phyloP scores from a whole-genome alignment of 2,329 filamentous ascomycete genomes.

The Thelonectria rubi region DNA sequence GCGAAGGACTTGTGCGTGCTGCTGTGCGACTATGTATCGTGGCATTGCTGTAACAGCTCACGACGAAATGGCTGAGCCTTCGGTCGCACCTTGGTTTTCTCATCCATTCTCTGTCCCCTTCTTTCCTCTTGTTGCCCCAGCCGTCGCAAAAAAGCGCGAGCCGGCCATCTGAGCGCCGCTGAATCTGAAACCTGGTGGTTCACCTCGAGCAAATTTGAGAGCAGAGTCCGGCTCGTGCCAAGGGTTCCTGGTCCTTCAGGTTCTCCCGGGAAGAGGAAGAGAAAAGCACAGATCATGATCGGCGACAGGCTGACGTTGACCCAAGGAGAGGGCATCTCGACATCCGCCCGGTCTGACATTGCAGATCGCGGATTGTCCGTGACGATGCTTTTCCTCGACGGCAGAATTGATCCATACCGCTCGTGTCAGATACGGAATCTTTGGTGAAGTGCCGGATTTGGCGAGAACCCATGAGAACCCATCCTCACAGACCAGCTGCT shows the following conservation, averaged over 20 bases:
- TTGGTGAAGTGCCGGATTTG: too few species aligned
- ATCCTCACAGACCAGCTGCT: neutral
- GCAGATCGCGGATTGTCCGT: neutral
- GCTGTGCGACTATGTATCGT: constrained; percentile 14
- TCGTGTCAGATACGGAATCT: too few species aligned
- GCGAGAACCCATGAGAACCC: too few species aligned
- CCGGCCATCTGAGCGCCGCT: constrained; percentile 5
- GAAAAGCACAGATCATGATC: constrained; percentile 5
- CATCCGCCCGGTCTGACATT: neutral
- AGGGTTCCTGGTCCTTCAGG: neutral
- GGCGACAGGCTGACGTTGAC: neutral
- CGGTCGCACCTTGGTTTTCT: neutral
- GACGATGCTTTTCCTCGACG: neutral
- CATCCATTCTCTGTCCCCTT: neutral
- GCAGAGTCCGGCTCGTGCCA: neutral
- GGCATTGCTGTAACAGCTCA: constrained; percentile 16
- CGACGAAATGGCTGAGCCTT: constrained; percentile 1
- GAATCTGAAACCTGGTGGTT: constrained; percentile 23
- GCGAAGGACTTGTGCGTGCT: neutral
- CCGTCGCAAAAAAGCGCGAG: neutral
- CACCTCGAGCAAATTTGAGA: constrained; percentile 1
- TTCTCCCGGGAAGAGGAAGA: neutral
- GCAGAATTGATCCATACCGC: too few species aligned
- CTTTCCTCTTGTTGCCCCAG: neutral
- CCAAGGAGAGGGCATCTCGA: constrained; percentile 10